Evolutionary conservation across 192 early-diverging fungal species (phyloP), one percentile per base, ranked within the genome.

Genomic region (Globomyces pollinis-pini): DNA sequence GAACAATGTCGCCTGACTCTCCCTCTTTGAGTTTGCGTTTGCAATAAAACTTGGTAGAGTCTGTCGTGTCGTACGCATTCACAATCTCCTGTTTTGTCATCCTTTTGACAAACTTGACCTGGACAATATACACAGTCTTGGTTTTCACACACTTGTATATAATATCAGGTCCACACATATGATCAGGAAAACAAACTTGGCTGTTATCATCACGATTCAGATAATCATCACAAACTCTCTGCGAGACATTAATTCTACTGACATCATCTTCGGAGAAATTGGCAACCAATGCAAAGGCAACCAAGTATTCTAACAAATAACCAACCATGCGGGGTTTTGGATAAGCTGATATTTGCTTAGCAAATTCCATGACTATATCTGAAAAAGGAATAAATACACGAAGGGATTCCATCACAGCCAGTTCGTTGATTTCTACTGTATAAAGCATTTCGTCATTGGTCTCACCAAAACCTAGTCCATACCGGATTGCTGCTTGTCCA

Each of bases 101-200:
- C 21, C 33, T 45, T 21, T 67, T 52, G 3, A 63, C 64, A 67
- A 67, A 67, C 33, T 67, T 67, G 2, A 62, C 57, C 49, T 67
- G 65, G 4, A 67, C 61, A 39, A 67, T 65, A 45, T 67, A 65
- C 8, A 67, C 38, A 29, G 53, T 67, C 20, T 43, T 67, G 6
- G 38, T 23, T 24, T 67, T 45, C 29, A 5, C 9, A 16, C 52
- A 54, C 43, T 65, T 67, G 51, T 61, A 67, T 31, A 67, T 35
- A 31, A 67, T 67, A 67, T 63, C 65, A 31, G 65, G 52, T 31
- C 65, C 64, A 59, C 65, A 67, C 51, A 59, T 59, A 42, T 67
- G 64, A 26, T 67, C 64, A 7, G 59, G 65, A 67, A 67, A 67
- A 36, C 55, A 67, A 18, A 67, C 64, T 29, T 67, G 24, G 26